Evolutionary conservation across 805 yeast genomes (phyloP).

Genomic region (Candida taoyuanica): DNA sequence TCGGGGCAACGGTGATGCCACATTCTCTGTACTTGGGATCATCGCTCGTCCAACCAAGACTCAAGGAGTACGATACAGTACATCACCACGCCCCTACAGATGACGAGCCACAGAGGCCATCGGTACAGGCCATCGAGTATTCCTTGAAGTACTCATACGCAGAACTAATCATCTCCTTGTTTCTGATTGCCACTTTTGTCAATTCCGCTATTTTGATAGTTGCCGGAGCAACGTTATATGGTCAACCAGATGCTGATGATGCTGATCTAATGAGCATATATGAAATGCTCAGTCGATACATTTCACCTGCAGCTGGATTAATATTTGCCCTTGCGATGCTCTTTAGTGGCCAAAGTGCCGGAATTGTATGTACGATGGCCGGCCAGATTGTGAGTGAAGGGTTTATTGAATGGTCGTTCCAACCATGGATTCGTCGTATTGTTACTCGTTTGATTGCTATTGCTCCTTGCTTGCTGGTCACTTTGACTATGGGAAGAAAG

Average conservation of each 20-base stretch:
- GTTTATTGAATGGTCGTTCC: conserved; percentile 70
- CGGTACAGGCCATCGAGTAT: conserved; percentile 73
- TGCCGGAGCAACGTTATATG: conserved; percentile 80
- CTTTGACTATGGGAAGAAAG: conserved; percentile 68
- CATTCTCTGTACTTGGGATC: conserved; percentile 83
- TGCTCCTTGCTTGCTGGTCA: conserved; percentile 76
- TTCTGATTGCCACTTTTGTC: conserved; percentile 88
- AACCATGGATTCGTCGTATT: conserved; percentile 77
- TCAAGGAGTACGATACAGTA: conserved; percentile 65
- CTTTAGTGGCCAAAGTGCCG: conserved; percentile 93
- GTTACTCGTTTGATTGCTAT: conserved; percentile 82
- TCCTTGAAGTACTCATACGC: conserved; percentile 77
- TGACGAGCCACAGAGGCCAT: conserved; percentile 52
- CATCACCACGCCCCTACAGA: conserved; percentile 37
- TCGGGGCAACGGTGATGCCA: conserved; percentile 96
- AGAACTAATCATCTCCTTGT: conserved; percentile 75
- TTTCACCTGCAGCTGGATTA: conserved; percentile 83
- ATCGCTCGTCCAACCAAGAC: conserved; percentile 80
- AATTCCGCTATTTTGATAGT: conserved; percentile 87
- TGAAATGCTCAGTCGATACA: conserved; percentile 58
- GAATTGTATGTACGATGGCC: conserved; percentile 88
- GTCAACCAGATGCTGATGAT: conserved; percentile 58
- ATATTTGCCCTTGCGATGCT: conserved; percentile 85
- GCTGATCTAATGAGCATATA: conserved; percentile 85
- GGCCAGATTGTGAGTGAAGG: conserved; percentile 95